Base-by-base conservation (phyloP, 257 asterid genomes). In the Ligustrum vulgare region DNA sequence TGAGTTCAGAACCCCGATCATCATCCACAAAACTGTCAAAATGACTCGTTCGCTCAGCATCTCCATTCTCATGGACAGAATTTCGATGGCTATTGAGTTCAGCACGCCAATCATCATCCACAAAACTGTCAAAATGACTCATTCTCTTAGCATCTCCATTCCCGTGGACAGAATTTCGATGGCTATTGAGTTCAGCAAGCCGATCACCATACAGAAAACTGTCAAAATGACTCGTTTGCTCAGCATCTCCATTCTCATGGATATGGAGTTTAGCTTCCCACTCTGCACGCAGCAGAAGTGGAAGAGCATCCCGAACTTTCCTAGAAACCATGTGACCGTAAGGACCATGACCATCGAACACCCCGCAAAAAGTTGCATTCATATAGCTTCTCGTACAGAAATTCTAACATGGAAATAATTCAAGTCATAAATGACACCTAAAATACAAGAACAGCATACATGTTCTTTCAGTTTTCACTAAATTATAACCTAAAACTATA, bases 321-420 rank as follows among this genome's bases (percentile, higher is more conserved):
- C 97, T 89, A 3, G 98, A 95, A 22, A 90, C 98, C 96, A 91
- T 84, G 83, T 94, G 98, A 43, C 97, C 98, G 69, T 89, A 88
- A 43, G 98, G 98, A 63, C 98, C 98, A 65, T 94, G 98, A 15
- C 98, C 98, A 80, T 94, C 98, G 74, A 90, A 94, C 62, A 92
- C 97, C 80, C 97, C 97, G 76, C 98, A 94, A 72, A 92, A 90
- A 0, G 88, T 88, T 34, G 94, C 85, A 45, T 72, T 81, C 12
- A 78, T 69, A 39, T 83, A 87, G 35, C 83, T 79, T 75, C 90
- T 87, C 76, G 87, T 74, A 35, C 87, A 85, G 84, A 89, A 79
- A 78, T 45, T 45, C 56, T 45, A 45, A 3, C 66, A 84, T 51
- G 80, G 79, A 90, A 87, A 88, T 87, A 89, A 84, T 80, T 82